Base-by-base conservation (phyloP, 257 asterid genomes). In the Perilla frutescens region DNA sequence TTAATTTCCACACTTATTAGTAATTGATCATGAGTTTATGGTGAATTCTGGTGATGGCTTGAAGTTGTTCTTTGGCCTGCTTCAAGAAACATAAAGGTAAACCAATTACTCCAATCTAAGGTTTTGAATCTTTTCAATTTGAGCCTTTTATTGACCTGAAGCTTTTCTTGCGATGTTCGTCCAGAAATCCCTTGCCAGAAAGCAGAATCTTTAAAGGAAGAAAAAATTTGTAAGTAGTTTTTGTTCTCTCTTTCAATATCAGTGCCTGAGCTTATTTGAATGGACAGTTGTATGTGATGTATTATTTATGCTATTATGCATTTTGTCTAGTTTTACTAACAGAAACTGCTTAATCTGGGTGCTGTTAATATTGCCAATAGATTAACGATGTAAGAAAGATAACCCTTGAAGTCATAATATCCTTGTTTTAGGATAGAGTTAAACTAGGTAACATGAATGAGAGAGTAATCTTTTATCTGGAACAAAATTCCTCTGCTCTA, bases 11-110 rank as follows among this genome's bases (percentile, higher is more conserved):
- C 65, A 14, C 26, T 61, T 43, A 10, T 31, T n/a, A 11, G 57
- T 54, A 41, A 39, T 75, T 67, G 45, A 34, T 74, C 12, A 44
- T 70, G 62, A 12, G 1, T 32, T 73, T 71, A n/a, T 50, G 9
- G 68, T 66, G 69, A 43, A 62, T 66, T 77, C 61, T 68, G 70
- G 81, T 71, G 72, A 62, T 72, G 53, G 15, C 49, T 71, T 39
- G 66, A 70, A 84, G 97, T 74, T 91, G 98, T 81, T 93, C 98
- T 11, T 58, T 89, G 77, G 44, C 64, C 9, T 93, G 98, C 76
- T 93, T 87, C 85, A 91, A 82, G 90, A 93, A 89, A 74, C 97
- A 93, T 81, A 93, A 93, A 89, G 96, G 97, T 89, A 34, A 11
- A 47, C 31, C 45, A 44, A 34, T 20, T 79, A n/a, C 32, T 50